Base-by-base conservation (phyloP, 805 yeast species). In the Danielia reshetovae region DNA sequence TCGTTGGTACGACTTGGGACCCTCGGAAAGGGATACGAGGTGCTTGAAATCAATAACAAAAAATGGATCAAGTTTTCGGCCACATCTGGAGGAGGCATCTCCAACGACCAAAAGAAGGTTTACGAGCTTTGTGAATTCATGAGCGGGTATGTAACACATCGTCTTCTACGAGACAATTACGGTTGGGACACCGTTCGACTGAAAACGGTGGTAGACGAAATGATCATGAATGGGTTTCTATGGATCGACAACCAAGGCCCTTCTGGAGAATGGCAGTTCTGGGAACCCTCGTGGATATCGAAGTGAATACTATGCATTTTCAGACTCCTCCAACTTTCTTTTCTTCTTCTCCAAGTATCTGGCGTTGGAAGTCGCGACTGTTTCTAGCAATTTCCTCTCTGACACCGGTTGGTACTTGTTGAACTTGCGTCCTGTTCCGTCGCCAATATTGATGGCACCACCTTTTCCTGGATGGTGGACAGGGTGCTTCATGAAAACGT, bases 211-310 rank as follows among this genome's bases (percentile, higher is more conserved):
- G 52, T 90, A 4, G 81, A 84, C 24, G 90, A 84, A 29, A 79
- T 90, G 86, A 82, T 89, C 1, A 69, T 82, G 43, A 72, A 72
- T 32, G 97, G 97, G 3, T 68, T 87, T 35, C 61, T 90, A 10
- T 90, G 98, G 98, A 62, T 88, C 1, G 97, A 89, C 54, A 59
- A 60, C 5, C 60, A 51, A 31, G 80, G 72, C 33, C 60, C 59
- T 41, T 54, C 43, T 14, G 57, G 54, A 1, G 81, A 74, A 45
- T 51, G 47, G 10, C 64, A 64, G 36, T 84, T 71, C 48, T 84
- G 90, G 90, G 85, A 79, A 42, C 86, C 89, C 1, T 72, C 85
- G 2, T 81, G 86, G 86, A 78, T 81, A 18, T 57, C 60, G 10
- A 46, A 36, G 11, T 34, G 12, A 24, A 30, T 19, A 19, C 22